Evolutionary conservation across 768 basidiomycete species (phyloP).

Genomic region (Leccinum boreale): DNA sequence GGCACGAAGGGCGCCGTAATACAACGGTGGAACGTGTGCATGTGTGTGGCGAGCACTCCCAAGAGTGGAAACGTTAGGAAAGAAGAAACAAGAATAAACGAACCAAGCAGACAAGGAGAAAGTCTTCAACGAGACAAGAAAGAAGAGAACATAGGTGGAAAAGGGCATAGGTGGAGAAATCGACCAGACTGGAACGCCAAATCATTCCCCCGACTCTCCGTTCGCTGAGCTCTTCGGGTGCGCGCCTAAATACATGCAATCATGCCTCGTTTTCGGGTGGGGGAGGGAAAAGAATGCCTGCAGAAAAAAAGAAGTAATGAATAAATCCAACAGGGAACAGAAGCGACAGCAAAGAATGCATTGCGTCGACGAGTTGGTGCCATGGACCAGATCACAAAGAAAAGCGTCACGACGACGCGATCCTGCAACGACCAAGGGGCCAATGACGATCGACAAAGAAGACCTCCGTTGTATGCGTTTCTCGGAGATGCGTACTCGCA

Average conservation of each 20-base stretch:
- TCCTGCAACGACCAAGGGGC: constrained; percentile 2
- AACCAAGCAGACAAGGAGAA: constrained; percentile 19
- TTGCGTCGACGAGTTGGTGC: constrained; percentile 3
- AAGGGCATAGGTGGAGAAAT: not conserved
- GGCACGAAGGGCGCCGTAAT: constrained; percentile 11
- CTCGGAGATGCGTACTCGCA: constrained; percentile 5
- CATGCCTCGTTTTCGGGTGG: constrained; percentile 14
- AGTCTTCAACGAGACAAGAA: constrained; percentile 8
- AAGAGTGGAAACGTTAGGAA: not conserved
- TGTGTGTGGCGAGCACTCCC: not conserved
- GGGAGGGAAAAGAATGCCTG: constrained; percentile 21
- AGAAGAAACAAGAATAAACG: constrained; percentile 8
- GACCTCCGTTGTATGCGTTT: not conserved
- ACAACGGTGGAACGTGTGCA: constrained; percentile 13
- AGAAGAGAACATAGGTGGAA: not conserved
- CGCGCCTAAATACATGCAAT: constrained; percentile 18
- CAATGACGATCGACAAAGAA: not conserved
- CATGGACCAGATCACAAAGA: constrained; percentile 2
- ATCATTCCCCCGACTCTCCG: constrained; percentile 8
- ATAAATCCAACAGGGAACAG: constrained; percentile 28
- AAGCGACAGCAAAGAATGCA: constrained; percentile 14
- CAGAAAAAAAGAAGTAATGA: constrained; percentile 26
- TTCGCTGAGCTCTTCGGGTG: constrained; percentile 5
- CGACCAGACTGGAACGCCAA: not conserved
- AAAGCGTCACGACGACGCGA: not conserved